phyloP scores from a whole-genome alignment of 495 filamentous ascomycete genomes.

The Platismatia glauca region DNA sequence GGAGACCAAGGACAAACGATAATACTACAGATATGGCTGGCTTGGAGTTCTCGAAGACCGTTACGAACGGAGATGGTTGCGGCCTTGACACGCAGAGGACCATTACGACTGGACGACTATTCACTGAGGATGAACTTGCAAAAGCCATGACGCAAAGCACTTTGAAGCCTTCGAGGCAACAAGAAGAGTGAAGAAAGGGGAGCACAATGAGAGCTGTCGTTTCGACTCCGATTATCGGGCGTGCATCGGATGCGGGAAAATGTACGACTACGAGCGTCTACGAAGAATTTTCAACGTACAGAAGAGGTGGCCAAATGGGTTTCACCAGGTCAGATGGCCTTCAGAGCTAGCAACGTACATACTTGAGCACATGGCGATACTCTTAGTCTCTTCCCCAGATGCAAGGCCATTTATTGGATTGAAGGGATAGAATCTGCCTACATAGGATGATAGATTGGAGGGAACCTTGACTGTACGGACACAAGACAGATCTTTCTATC shows the following conservation, averaged over 20 bases:
- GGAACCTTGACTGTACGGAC: neutral
- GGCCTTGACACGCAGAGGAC: slow-evolving; percentile 20
- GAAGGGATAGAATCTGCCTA: neutral
- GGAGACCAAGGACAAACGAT: slow-evolving; percentile 3
- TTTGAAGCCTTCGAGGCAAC: slow-evolving; percentile 13
- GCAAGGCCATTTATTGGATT: neutral
- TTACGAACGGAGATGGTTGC: slow-evolving; percentile 5
- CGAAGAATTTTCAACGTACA: neutral
- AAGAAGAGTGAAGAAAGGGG: slow-evolving; percentile 1
- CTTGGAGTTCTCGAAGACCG: slow-evolving; percentile 14
- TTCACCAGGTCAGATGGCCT: neutral
- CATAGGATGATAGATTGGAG: neutral
- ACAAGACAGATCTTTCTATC: neutral
- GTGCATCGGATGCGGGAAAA: neutral
- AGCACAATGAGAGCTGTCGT: neutral
- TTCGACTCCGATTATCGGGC: neutral
- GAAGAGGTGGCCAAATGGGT: neutral
- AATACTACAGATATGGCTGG: slow-evolving; percentile 7
- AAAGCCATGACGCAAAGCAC: slow-evolving; percentile 25
- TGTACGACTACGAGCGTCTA: neutral
- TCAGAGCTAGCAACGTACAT: neutral
- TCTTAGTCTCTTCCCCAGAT: neutral
- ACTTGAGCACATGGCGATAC: neutral
- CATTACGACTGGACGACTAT: slow-evolving; percentile 20
- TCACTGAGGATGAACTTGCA: slow-evolving; percentile 25